Evolutionary conservation across 139 green algal genomes (phyloP).

Genomic region (Yamagishiella unicocca): DNA sequence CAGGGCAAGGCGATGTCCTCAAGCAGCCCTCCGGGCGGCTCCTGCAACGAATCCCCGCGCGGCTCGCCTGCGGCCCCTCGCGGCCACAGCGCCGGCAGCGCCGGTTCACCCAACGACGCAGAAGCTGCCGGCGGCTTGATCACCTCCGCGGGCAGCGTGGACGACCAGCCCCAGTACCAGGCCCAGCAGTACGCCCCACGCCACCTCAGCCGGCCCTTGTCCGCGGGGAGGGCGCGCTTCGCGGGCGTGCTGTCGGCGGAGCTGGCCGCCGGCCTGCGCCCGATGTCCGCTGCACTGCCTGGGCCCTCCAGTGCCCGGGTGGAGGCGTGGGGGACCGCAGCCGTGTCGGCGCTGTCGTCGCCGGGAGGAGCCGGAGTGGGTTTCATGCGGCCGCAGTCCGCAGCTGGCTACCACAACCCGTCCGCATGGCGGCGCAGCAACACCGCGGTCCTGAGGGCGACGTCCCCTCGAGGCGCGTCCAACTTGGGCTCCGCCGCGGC

Average conservation of each 20-base stretch:
- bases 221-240: slow-evolving; percentile 17
- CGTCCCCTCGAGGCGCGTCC: neutral
- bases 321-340: slow-evolving; percentile 8
- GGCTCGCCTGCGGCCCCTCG: neutral
- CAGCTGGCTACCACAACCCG: slow-evolving; percentile 14
- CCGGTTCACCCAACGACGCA: neutral
- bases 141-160: neutral
- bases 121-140: neutral
- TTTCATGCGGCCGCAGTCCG: neutral
- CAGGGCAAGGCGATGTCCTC: neutral
- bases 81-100: neutral
- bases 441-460: neutral
- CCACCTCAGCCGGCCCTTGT: slow-evolving; percentile 20
- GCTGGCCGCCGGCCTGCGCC: neutral
- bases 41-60: neutral
- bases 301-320: neutral
- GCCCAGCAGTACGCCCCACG: neutral
- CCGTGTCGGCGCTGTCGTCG: slow-evolving; percentile 10
- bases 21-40: neutral
- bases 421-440: slow-evolving; percentile 21
- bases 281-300: slow-evolving; percentile 1
- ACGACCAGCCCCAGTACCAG: neutral
- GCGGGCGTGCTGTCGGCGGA: neutral
- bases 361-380: neutral
- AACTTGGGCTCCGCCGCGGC: neutral